Conservation (phyloP, 1,284 basidiomycete genomes). For the Rhodotorula sp. region DNA sequence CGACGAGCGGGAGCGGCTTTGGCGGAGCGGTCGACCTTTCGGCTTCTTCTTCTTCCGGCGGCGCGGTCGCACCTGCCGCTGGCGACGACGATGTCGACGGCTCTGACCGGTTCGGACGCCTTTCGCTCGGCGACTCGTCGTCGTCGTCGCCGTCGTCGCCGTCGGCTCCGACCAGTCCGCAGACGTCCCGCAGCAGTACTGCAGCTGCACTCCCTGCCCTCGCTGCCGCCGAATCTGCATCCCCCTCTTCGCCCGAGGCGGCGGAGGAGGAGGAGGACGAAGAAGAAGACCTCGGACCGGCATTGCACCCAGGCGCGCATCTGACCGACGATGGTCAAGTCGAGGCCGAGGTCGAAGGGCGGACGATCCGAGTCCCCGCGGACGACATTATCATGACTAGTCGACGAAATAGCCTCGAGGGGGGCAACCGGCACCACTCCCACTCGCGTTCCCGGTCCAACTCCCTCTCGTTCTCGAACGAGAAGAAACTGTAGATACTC, state of each 20-base stretch:
- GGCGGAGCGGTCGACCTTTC: conserved; percentile 6
- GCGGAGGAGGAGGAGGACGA: not conserved
- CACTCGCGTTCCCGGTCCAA: not conserved
- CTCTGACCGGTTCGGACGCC: conserved; percentile 28
- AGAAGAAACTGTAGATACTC: not conserved
- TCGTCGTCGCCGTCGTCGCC: not conserved
- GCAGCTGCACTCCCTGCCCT: no score
- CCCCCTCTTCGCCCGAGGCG: not conserved
- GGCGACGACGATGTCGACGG: conserved; percentile 28
- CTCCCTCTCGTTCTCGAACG: conserved; percentile 2
- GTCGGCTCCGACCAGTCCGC: no score
- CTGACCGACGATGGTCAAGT: conserved; percentile 41
- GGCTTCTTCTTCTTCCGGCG: not conserved
- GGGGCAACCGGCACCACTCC: not conserved
- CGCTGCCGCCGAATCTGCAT: conserved; percentile 23
- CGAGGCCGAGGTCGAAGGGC: conserved; percentile 36
- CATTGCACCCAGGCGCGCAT: conserved; percentile 36
- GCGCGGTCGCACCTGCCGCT: conserved; percentile 5
- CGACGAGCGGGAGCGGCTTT: not conserved
- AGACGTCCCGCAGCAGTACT: no score
- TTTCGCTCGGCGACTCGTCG: conserved; percentile 20
- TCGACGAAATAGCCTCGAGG: conserved; percentile 9
- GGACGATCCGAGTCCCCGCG: conserved; percentile 32
- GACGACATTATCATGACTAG: conserved; percentile 31
- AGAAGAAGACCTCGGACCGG: conserved; percentile 38